These are phyloP conservation scores for Stipa capillata DNA, from an alignment of 176 grass and related monocot species.

Conservation along the genomic window DNA sequence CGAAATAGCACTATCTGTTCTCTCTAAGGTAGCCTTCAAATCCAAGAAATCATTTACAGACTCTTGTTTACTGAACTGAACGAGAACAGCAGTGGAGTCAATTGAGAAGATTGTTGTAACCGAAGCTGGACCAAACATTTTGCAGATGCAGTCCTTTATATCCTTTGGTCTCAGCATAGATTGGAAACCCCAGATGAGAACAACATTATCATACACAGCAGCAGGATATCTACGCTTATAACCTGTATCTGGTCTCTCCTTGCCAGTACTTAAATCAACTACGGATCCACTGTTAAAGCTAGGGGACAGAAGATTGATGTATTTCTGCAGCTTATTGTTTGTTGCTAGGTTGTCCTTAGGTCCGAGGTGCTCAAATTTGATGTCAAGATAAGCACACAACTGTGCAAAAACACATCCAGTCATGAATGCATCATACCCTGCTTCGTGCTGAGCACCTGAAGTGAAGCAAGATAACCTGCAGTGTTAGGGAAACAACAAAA, in stretches of 20 bases:
- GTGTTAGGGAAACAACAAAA: constrained; percentile 8
- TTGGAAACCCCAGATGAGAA: constrained; percentile 81
- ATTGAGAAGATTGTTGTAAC: constrained; percentile 57
- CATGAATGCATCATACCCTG: constrained; percentile 97
- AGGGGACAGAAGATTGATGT: constrained; percentile 60
- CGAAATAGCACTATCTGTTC: constrained; percentile 48
- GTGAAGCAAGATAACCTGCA: constrained; percentile 80
- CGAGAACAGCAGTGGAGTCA: constrained; percentile 61
- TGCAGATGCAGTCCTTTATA: constrained; percentile 64
- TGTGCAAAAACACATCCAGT: constrained; percentile 87
- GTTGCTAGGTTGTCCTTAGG: constrained; percentile 39
- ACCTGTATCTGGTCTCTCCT: constrained; percentile 55
- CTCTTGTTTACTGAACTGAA: constrained; percentile 75
- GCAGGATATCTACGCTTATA: constrained; percentile 45
- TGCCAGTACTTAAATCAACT: constrained; percentile 67
- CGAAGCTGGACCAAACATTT: constrained; percentile 66
- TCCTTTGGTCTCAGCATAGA: constrained; percentile 51
- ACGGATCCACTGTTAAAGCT: constrained; percentile 82
- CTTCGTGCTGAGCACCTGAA: constrained; percentile 89
- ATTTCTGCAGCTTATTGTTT: constrained; percentile 47
- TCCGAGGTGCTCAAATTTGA: constrained; percentile 61
- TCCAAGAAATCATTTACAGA: constrained; percentile 60
- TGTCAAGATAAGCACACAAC: constrained; percentile 49
- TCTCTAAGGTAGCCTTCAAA: constrained; percentile 67
- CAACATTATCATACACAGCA: constrained; percentile 46